Base-by-base conservation (phyloP, 306 rosid genomes). In the Alnus rubra region DNA sequence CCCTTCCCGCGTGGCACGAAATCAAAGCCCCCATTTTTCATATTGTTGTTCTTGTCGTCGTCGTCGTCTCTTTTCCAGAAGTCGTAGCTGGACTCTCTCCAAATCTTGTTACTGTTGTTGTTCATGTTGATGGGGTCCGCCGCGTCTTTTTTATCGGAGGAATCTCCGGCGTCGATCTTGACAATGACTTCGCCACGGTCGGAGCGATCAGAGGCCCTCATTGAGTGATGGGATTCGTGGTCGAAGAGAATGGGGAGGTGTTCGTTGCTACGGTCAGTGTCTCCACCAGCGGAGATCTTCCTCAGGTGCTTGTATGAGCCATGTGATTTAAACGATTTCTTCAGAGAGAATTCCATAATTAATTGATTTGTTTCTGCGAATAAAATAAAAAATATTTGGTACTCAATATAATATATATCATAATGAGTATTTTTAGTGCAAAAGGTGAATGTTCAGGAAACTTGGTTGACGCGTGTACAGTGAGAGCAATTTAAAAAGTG, bases 301-400 rank as follows among this genome's bases (percentile, higher is more conserved):
- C 75, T 65, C 1, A 79, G 30, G 8, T 70, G 71, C 51, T 80
- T 93, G 33, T 31, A 42, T 0, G 97, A 86, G 76, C 74, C 89
- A 37, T 84, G 71, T 16, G 92, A 88, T 82, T 88, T 92, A 69
- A 92, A 88, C 1, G 97, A 89, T 58, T 88, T 90, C 64, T 44
- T 82, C 1, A 88, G 77, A 47, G 97, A 71, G 82, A 89, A 84
- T 45, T 94, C 92, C 94, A 94, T 94, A 3, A 30, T 45, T 94
- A 3, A 30, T 45, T 67, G 5, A 52, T 42, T 28, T 3, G 16
- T 5, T 3, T 59, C 65, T 19, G 7, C 11, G 52, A 9, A 48
- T 7, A 48, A 48, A 58, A 11, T n/a, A 23, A 7, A 58, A 58
- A 9, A 23, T 58, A 58, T 58, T 58, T 23, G 37, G 33, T 9